phyloP scores from a whole-genome alignment of 306 rosid species.

The Canavalia ensiformis region DNA sequence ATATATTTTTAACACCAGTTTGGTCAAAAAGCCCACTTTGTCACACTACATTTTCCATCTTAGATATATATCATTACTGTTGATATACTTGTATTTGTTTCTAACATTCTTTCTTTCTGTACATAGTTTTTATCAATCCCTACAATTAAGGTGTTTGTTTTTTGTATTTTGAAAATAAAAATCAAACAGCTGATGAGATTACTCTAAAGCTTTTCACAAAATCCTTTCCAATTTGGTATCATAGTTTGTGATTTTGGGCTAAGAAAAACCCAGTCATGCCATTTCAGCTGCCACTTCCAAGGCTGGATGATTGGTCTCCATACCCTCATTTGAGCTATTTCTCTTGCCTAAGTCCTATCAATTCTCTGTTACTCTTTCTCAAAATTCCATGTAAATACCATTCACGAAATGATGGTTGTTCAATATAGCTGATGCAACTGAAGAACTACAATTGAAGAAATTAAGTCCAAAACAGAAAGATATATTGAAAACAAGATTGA shows the following conservation, averaged over 20 bases:
- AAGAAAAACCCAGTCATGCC: background rate
- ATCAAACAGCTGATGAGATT: background rate
- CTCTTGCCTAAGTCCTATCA: slow-evolving; percentile 5
- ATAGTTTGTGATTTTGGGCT: background rate
- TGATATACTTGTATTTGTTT: background rate
- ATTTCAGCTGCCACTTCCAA: background rate
- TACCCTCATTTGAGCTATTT: slow-evolving; percentile 3
- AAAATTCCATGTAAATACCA: background rate
- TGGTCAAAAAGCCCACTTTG: too few species aligned
- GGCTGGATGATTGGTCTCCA: background rate
- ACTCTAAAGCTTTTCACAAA: background rate
- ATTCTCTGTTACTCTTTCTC: slow-evolving; percentile 13
- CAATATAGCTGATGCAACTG: slow-evolving; percentile 6
- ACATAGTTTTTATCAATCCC: background rate
- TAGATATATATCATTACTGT: too few species aligned
- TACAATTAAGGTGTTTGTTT: background rate
- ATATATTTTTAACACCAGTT: too few species aligned
- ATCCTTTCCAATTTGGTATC: background rate
- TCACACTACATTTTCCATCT: too few species aligned
- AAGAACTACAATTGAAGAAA: slow-evolving; percentile 1
- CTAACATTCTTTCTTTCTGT: background rate
- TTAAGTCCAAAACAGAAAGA: background rate
- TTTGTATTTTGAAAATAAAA: background rate
- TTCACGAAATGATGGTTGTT: background rate
- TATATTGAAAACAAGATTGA: background rate